Evolutionary conservation across 164 flowering plant species (phyloP).

Genomic region (Kingdonia uniflora): DNA sequence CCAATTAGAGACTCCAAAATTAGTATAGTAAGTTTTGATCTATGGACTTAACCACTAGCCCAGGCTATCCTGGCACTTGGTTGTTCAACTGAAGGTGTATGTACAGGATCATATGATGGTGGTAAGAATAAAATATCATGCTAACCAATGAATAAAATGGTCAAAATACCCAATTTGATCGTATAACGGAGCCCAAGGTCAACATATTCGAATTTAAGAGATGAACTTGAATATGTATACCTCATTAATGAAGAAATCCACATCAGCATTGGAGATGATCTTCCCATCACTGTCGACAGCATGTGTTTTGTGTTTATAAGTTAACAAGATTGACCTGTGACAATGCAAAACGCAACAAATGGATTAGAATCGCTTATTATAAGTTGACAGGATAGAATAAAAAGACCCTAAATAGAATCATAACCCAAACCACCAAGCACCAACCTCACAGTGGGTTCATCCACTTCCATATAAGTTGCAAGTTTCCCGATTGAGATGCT

Average conservation of each 20-base stretch:
- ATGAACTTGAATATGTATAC: too few species aligned
- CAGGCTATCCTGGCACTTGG: too few species aligned
- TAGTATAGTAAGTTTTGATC: too few species aligned
- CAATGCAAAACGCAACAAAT: conserved; percentile 3
- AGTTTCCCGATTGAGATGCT: conserved; percentile 83
- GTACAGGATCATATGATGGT: too few species aligned
- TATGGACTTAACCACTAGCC: too few species aligned
- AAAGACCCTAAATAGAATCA: neutral
- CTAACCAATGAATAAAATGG: too few species aligned
- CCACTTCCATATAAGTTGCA: conserved; percentile 87
- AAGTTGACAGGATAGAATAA: neutral
- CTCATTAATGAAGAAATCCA: conserved; percentile 82
- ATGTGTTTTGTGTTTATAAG: conserved; percentile 96
- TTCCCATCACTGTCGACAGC: conserved; percentile 71
- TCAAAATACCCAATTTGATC: too few species aligned
- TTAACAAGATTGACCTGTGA: conserved; percentile 88
- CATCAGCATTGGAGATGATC: conserved; percentile 74
- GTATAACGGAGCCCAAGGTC: too few species aligned
- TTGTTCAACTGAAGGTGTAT: too few species aligned
- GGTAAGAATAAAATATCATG: too few species aligned
- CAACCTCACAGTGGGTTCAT: conserved; percentile 88
- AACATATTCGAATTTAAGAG: conserved; percentile 16
- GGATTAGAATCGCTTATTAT: neutral
- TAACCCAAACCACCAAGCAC: conserved; percentile 4
- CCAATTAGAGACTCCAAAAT: too few species aligned